Evolutionary conservation across 164 flowering plant species (phyloP).

Genomic region (Echeveria elegans): DNA sequence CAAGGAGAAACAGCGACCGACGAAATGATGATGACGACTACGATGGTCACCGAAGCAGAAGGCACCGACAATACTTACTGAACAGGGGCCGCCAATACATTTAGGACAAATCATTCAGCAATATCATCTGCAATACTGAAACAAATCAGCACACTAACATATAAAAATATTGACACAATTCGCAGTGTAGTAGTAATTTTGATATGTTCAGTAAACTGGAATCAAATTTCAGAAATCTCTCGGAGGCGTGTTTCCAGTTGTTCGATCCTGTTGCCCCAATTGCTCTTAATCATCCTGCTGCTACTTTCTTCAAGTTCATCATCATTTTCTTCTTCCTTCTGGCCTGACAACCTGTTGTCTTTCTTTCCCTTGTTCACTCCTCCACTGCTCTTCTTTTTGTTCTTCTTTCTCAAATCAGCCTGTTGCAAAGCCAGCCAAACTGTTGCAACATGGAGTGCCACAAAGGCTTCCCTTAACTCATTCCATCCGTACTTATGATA

Average conservation of each 20-base stretch:
- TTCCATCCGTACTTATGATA: slow-evolving; percentile 64
- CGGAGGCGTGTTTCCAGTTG: neutral
- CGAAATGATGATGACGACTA: neutral
- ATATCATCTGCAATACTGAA: neutral
- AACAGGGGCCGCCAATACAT: neutral
- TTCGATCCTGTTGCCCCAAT: neutral
- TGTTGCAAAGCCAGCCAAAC: neutral
- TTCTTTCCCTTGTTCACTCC: neutral
- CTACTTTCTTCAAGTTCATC: neutral
- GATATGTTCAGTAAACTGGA: no score
- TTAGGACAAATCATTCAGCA: neutral
- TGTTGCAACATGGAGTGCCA: slow-evolving; percentile 48
- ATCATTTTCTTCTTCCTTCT: neutral
- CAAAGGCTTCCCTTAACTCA: slow-evolving; percentile 70
- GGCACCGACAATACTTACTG: neutral
- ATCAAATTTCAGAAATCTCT: slow-evolving; percentile 3
- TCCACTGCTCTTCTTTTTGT: neutral
- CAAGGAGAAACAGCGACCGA: neutral
- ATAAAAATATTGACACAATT: neutral
- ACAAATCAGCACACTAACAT: neutral
- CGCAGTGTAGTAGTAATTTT: no score
- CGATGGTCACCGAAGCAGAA: slow-evolving; percentile 3
- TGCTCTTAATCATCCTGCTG: neutral
- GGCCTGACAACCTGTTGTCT: neutral
- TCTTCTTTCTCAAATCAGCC: neutral